Conservation (phyloP, 2,329 filamentous ascomycete species). For the Allantophomopsis cytisporea region DNA sequence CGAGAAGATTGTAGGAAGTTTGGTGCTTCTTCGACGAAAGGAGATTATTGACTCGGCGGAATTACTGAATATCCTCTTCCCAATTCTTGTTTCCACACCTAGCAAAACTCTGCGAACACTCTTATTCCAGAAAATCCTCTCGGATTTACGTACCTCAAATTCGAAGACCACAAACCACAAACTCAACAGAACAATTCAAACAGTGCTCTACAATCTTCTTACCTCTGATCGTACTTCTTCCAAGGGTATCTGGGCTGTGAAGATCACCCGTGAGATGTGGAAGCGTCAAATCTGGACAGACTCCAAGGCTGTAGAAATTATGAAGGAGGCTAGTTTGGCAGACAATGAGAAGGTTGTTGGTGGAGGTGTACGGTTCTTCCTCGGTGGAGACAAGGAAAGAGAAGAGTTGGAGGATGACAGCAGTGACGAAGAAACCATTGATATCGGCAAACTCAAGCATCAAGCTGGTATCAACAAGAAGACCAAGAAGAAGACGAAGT, state of each 20-base stretch:
- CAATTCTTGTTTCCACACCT: slow-evolving; percentile 79
- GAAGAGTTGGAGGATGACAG: slow-evolving; percentile 86
- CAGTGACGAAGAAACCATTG: slow-evolving; percentile 69
- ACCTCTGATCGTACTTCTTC: slow-evolving; percentile 73
- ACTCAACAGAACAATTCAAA: slow-evolving; percentile 86
- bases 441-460: slow-evolving; percentile 73
- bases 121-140: slow-evolving; percentile 82
- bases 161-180: slow-evolving; percentile 80
- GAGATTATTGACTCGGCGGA: slow-evolving; percentile 77
- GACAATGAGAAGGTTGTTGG: slow-evolving; percentile 88
- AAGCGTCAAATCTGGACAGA: slow-evolving; percentile 94
- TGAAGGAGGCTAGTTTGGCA: slow-evolving; percentile 83
- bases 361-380: slow-evolving; percentile 83
- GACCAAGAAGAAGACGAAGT: slow-evolving; percentile 71
- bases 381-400: slow-evolving; percentile 89
- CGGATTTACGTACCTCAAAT: slow-evolving; percentile 80
- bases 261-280: slow-evolving; percentile 91
- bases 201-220: slow-evolving; percentile 82
- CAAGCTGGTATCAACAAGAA: slow-evolving; percentile 93
- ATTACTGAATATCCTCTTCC: slow-evolving; percentile 84
- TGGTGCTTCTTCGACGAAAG: slow-evolving; percentile 81
- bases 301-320: slow-evolving; percentile 87
- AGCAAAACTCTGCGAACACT: slow-evolving; percentile 80
- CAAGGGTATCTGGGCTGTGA: slow-evolving; percentile 90
- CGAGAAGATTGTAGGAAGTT: slow-evolving; percentile 86